These are phyloP conservation scores for Fusarium nisikadoi DNA, from an alignment of 2,329 filamentous ascomycete genomes.

Conservation along the genomic window DNA sequence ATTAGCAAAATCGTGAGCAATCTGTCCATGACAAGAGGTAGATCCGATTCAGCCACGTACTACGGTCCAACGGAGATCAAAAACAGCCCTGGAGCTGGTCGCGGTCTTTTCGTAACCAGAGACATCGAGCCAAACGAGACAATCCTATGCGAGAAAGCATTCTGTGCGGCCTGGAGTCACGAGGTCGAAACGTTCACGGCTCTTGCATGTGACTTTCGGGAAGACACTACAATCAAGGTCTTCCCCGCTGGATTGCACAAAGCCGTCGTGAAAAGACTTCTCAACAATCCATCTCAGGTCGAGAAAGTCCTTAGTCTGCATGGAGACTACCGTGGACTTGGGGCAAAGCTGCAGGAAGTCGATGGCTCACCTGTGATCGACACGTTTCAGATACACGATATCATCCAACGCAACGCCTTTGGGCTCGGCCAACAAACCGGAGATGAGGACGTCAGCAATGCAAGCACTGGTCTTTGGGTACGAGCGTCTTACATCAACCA, in stretches of 20 bases:
- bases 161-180: conserved; percentile 47
- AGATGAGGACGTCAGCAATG: conserved; percentile 45
- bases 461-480: conserved; percentile 54
- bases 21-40: conserved; percentile 44
- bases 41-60: conserved; percentile 47
- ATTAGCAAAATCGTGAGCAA: conserved; percentile 35
- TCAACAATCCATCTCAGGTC: conserved; percentile 44
- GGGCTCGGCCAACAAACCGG: conserved; percentile 45
- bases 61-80: conserved; percentile 42
- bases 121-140: conserved; percentile 47
- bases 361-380: conserved; percentile 43
- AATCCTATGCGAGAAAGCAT: conserved; percentile 51
- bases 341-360: conserved; percentile 37
- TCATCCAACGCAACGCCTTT: conserved; percentile 49
- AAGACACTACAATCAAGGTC: conserved; percentile 43
- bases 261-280: conserved; percentile 40
- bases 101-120: conserved; percentile 51
- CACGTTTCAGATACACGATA: conserved; percentile 48
- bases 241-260: conserved; percentile 48
- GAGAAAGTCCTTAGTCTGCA: conserved; percentile 37
- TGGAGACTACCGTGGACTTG: conserved; percentile 44
- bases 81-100: conserved; percentile 44
- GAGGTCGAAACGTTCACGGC: conserved; percentile 45
- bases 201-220: conserved; percentile 47
- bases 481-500: conserved; percentile 56